Evolutionary conservation across 805 yeast genomes (phyloP).

Genomic region (Nakazawaea pomicola): DNA sequence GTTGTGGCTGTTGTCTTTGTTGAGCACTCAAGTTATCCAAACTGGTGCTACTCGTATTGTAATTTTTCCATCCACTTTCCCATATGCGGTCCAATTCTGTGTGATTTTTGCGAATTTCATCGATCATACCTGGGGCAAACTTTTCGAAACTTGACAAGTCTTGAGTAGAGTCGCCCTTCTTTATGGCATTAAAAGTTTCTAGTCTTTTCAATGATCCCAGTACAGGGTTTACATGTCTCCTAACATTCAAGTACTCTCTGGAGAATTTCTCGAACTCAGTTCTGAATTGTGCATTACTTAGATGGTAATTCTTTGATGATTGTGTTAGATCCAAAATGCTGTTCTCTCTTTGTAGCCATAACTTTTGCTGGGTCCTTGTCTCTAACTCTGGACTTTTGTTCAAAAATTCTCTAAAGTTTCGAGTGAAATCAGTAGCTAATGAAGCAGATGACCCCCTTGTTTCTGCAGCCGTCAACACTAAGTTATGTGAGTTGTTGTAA

Average conservation of each 20-base stretch:
- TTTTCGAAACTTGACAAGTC: slow-evolving; percentile 7
- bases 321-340: slow-evolving; percentile 54
- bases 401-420: slow-evolving; percentile 37
- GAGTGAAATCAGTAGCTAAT: slow-evolving; percentile 13
- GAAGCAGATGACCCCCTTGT: slow-evolving; percentile 1
- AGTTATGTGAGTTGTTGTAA: slow-evolving; percentile 6
- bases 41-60: slow-evolving; percentile 10
- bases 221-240: slow-evolving; percentile 68
- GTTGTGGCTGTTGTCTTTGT: not conserved
- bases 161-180: not conserved
- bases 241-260: slow-evolving; percentile 64
- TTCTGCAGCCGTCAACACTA: not conserved
- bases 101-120: slow-evolving; percentile 4
- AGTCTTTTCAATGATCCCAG: slow-evolving; percentile 56
- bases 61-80: slow-evolving; percentile 9
- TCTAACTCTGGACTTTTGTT: slow-evolving; percentile 36
- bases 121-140: slow-evolving; percentile 8
- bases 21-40: not conserved
- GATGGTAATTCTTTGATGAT: slow-evolving; percentile 24
- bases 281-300: slow-evolving; percentile 42
- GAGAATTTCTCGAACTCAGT: slow-evolving; percentile 78
- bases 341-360: slow-evolving; percentile 80
- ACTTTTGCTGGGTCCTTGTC: slow-evolving; percentile 75
- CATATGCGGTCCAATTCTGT: slow-evolving; percentile 6
- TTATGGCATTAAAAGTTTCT: slow-evolving; percentile 17